Percentiles rank a stretch among this genome's conserved stretches.
These are phyloP conservation scores for Morella rubra DNA, from an alignment of 306 rosid genomes.

Conservation along the genomic window DNA sequence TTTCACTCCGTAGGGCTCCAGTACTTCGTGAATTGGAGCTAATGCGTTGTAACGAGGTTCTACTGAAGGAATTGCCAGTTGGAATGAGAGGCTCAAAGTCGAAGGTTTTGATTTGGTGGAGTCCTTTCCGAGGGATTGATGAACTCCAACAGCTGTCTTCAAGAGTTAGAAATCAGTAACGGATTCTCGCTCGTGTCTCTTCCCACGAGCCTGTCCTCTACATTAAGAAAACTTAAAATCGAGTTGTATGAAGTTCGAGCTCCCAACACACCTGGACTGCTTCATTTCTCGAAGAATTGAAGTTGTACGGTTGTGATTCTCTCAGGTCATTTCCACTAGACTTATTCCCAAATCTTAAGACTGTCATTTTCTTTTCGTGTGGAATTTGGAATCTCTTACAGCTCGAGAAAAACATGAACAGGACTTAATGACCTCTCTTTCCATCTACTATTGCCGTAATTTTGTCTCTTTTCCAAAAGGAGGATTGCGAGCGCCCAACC, in stretches of 20 bases:
- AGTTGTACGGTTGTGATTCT: background rate
- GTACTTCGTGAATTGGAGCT: background rate
- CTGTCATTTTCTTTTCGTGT: background rate
- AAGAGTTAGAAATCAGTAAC: background rate
- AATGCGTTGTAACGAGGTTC: background rate
- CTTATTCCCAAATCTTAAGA: background rate
- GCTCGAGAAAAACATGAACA: background rate
- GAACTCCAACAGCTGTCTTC: background rate
- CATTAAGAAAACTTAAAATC: background rate
- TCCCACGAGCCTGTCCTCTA: background rate
- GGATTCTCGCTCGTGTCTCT: background rate
- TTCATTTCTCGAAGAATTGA: background rate
- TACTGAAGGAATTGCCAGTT: background rate
- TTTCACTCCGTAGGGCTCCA: background rate
- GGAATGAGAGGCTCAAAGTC: background rate
- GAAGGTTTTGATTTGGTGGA: background rate
- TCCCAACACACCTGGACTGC: background rate
- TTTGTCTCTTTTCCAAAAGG: background rate
- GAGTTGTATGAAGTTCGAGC: background rate
- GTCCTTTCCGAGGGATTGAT: background rate
- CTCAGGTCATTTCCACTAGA: background rate
- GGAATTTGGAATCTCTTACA: background rate
- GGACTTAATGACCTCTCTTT: background rate
- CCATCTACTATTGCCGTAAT: background rate
- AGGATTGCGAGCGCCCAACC: background rate